Base-by-base conservation (phyloP, 257 asterid genomes). In the Fraxinus cuspidata region DNA sequence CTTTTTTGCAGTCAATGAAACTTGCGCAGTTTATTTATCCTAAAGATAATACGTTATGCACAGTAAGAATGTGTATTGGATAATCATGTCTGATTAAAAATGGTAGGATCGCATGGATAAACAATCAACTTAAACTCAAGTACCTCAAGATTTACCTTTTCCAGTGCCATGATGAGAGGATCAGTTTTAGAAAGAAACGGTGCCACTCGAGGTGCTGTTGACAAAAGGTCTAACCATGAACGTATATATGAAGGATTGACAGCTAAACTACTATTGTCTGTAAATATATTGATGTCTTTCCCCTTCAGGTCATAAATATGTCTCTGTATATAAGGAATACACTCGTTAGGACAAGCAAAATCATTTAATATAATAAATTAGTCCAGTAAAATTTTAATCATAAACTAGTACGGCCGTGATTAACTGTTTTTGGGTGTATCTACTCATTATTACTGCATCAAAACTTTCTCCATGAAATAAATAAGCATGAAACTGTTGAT, bases 151-250 rank as follows among this genome's bases (percentile, higher is more conserved):
- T 23, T 37, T 77, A 94, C 99, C 97, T 92, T 90, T 84, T 89
- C 85, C 70, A 94, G 87, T 23, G 97, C 99, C 89, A 74, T 75
- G 82, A 92, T 85, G 69, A 94, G 86, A 44, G 91, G 94, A 74
- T 94, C 98, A 64, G 79, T 89, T 86, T 86, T 91, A 32, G 94
- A 74, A 74, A 91, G 90, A 81, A 86, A 93, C 72, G 98, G 97
- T 34, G 96, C 96, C 70, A 86, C 91, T 73, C 97, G 88, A 73
- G 99, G 97, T 31, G 97, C 89, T 74, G 91, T 86, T 5, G 98
- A 93, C 85, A 96, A 83, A 82, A 87, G 91, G 80, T 88, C 86
- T 75, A 92, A 83, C 99, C 99, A 96, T 1, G 97, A 89, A 42
- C 85, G 90, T 71, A 93, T 82, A 69, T 96, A 90, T 76, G 87